Evolutionary conservation across 2,329 filamentous ascomycete species (phyloP), one percentile per base, ranked within the genome.

Genomic region (Curvularia sp.): DNA sequence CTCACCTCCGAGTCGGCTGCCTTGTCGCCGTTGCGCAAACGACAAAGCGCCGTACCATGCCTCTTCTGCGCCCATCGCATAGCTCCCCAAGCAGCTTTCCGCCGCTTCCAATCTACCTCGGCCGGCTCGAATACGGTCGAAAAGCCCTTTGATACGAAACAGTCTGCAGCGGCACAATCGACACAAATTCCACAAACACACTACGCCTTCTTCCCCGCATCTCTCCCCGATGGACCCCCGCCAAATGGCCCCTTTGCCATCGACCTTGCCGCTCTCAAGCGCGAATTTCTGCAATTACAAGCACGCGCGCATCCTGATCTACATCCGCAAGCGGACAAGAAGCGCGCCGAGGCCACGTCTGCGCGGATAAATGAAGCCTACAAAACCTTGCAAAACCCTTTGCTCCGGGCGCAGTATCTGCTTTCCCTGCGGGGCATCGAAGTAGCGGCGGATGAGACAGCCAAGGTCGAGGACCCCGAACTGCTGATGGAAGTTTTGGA

Each of bases 361-460:
- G 86, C 92, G 7, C 84, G 86, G 25, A 93, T 98, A 76, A 98
- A 98, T 82, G 89, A 93, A 65, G 95, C 95, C 0, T 98, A 96
- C 83, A 89, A 87, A 71, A 97, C 93, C 2, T 85, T 99, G 0
- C 81, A 86, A 49, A 86, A 89, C 67, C 93, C 95, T 15, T 81
- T 99, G 12, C 78, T 86, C 47, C 87, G 95, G 23, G 93, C 94
- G n/a, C 92, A 97, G 76, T 97, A 98, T 75, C 80, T 98, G 5
- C 84, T 98, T 0, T 78, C 80, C 3, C 80, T 89, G 49, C 84
- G 88, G 39, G 92, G 89, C 0, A 84, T 93, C 19, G 91, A 97
- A 72, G 87, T 95, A 0, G 88, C 87, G 1, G 87, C 88, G 67
- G 93, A 97, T 70, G 93, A 96, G 78, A 85, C 84, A 2, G 86